phyloP scores from a whole-genome alignment of 2,329 filamentous ascomycete genomes.

The Scedosporium dehoogii region DNA sequence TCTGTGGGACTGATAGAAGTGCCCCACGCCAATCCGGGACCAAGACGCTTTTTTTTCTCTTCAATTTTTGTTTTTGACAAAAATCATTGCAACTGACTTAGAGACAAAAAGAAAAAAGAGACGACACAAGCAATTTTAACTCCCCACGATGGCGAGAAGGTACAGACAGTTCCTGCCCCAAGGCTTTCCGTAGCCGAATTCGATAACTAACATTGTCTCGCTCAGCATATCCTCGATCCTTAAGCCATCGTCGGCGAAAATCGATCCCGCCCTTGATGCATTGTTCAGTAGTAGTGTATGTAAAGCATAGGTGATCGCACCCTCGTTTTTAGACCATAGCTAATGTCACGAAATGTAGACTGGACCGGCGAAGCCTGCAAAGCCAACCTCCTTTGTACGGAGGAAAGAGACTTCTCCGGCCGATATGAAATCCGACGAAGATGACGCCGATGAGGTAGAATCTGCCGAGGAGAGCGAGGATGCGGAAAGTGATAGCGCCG shows the following conservation, averaged over 20 bases:
- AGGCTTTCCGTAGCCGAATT: not conserved
- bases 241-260: conserved; percentile 30
- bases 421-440: conserved; percentile 15
- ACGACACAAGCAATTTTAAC: not conserved
- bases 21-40: not conserved
- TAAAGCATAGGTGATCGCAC: conserved; percentile 12
- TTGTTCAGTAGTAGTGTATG: conserved; percentile 66
- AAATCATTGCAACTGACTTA: not conserved
- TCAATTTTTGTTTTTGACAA: not conserved
- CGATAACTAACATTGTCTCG: not conserved
- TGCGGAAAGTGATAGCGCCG: conserved; percentile 28
- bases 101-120: not conserved
- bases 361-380: not conserved
- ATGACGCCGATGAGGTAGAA: conserved; percentile 21
- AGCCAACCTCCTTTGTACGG: not conserved
- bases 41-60: not conserved
- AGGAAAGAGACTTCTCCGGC: not conserved
- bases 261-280: conserved; percentile 60
- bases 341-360: conserved; percentile 10
- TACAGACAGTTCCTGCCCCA: conserved; percentile 9
- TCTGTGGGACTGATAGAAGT: not conserved
- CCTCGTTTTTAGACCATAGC: not conserved
- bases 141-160: conserved; percentile 14
- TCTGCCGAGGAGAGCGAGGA: conserved; percentile 27
- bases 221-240: conserved; percentile 2